These are phyloP conservation scores for Zymoseptoria ardabiliae DNA, from an alignment of 2,329 filamentous ascomycete species.

Conservation along the genomic window DNA sequence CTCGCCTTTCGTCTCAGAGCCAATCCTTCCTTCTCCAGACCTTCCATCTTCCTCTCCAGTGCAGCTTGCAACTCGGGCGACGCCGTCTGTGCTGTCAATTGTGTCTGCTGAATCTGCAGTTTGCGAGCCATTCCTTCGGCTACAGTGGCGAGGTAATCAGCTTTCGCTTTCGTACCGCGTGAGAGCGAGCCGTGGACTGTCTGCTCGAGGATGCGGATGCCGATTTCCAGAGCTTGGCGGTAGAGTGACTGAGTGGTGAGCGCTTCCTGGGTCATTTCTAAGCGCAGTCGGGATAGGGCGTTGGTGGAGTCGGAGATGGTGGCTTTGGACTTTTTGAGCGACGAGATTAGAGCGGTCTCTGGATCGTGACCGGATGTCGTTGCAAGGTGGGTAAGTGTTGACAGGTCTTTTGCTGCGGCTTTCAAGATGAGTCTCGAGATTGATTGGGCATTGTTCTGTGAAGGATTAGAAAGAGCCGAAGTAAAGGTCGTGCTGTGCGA, in stretches of 20 bases:
- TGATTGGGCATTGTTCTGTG: slow-evolving; percentile 29
- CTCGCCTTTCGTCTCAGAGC: slow-evolving; percentile 28
- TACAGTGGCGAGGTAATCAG: slow-evolving; percentile 37
- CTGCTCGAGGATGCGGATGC: slow-evolving; percentile 40
- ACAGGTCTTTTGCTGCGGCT: slow-evolving; percentile 26
- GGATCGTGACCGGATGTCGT: slow-evolving; percentile 5
- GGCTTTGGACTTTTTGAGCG: slow-evolving; percentile 8
- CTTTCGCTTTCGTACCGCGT: slow-evolving; percentile 35
- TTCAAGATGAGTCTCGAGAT: slow-evolving; percentile 31
- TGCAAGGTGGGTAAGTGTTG: slow-evolving; percentile 28
- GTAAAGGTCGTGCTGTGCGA: neutral
- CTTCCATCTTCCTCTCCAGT: slow-evolving; percentile 28
- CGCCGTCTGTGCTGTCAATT: slow-evolving; percentile 21
- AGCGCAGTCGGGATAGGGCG: slow-evolving; percentile 24
- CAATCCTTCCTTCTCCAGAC: slow-evolving; percentile 26
- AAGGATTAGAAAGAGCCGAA: neutral
- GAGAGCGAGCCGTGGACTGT: slow-evolving; percentile 40
- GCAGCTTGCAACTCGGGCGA: slow-evolving; percentile 21
- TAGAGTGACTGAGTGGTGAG: slow-evolving; percentile 31
- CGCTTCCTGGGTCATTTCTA: slow-evolving; percentile 30
- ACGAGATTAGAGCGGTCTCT: slow-evolving; percentile 11
- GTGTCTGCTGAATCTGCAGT: slow-evolving; percentile 25
- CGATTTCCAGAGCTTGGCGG: slow-evolving; percentile 31
- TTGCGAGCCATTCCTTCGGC: slow-evolving; percentile 38
- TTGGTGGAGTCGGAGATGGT: slow-evolving; percentile 14